Evolutionary conservation across 805 yeast species (phyloP).

Genomic region (Ogataea saltuana): DNA sequence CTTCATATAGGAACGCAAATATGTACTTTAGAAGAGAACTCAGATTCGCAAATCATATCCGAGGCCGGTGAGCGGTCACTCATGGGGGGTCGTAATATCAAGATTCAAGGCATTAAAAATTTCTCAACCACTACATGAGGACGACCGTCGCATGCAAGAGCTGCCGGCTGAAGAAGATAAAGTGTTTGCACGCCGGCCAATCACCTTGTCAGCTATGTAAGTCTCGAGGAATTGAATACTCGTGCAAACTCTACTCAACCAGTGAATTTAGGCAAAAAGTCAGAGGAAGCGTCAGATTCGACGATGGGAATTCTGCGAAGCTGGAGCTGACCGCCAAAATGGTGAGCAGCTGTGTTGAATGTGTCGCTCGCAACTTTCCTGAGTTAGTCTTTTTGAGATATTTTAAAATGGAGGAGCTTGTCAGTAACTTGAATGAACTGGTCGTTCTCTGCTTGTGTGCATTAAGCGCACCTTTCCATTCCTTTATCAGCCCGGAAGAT

Average conservation of each 20-base stretch:
- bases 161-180: conserved; percentile 18
- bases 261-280: conserved; percentile 17
- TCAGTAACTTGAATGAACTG: conserved; percentile 13
- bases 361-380: conserved; percentile 14
- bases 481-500: not conserved
- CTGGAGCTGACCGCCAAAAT: conserved; percentile 5
- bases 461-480: conserved; percentile 14
- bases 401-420: conserved; percentile 10
- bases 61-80: too few species aligned
- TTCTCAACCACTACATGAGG: too few species aligned
- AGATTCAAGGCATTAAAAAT: too few species aligned
- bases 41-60: not conserved
- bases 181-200: conserved; percentile 14
- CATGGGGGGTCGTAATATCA: too few species aligned
- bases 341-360: conserved; percentile 6
- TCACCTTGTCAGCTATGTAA: conserved; percentile 19
- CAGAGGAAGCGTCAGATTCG: not conserved
- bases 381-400: conserved; percentile 18
- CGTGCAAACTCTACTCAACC: conserved; percentile 18
- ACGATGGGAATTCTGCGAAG: not conserved
- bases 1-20: too few species aligned
- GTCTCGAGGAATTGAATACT: conserved; percentile 5
- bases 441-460: conserved; percentile 16
- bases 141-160: conserved; percentile 17
- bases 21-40: not conserved